These are phyloP conservation scores for Erigeron canadensis DNA, from an alignment of 129 eudicot species.

Conservation along the genomic window DNA sequence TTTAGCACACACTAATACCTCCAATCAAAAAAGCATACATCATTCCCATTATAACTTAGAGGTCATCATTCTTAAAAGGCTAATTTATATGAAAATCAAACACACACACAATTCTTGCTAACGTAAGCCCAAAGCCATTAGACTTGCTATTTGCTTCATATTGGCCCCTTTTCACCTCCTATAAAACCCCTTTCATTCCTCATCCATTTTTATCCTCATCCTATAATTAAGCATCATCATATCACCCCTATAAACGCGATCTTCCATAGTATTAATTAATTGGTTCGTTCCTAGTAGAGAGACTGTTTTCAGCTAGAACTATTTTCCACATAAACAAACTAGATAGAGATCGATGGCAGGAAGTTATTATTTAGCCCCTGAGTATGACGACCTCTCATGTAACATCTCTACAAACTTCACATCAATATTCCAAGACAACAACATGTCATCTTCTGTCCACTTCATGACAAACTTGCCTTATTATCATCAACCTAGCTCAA, in stretches of 20 bases:
- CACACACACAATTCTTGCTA: constrained; percentile 33
- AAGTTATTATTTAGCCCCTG: constrained; percentile 47
- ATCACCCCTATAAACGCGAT: constrained; percentile 22
- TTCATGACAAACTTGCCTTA: constrained; percentile 38
- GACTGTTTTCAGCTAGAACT: not conserved
- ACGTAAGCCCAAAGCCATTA: constrained; percentile 50
- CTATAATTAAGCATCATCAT: constrained; percentile 26
- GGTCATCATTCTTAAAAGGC: constrained; percentile 38
- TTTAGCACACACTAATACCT: constrained; percentile 25
- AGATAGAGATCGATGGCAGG: constrained; percentile 31
- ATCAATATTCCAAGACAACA: constrained; percentile 35
- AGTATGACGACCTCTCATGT: constrained; percentile 35
- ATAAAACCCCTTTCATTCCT: constrained; percentile 55
- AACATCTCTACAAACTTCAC: constrained; percentile 43
- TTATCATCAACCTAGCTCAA: constrained; percentile 25
- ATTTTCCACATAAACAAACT: not conserved
- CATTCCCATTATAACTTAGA: constrained; percentile 42
- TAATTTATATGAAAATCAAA: constrained; percentile 17
- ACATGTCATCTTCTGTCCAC: constrained; percentile 38
- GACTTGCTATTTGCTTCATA: constrained; percentile 26
- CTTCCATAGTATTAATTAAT: constrained; percentile 34
- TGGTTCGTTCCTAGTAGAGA: not conserved
- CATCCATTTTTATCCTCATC: constrained; percentile 38
- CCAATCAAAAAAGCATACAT: constrained; percentile 54
- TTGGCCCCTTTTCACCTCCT: constrained; percentile 43